Base-by-base conservation (phyloP, 192 early-diverging fungal genomes). In the Backusella australiensis region DNA sequence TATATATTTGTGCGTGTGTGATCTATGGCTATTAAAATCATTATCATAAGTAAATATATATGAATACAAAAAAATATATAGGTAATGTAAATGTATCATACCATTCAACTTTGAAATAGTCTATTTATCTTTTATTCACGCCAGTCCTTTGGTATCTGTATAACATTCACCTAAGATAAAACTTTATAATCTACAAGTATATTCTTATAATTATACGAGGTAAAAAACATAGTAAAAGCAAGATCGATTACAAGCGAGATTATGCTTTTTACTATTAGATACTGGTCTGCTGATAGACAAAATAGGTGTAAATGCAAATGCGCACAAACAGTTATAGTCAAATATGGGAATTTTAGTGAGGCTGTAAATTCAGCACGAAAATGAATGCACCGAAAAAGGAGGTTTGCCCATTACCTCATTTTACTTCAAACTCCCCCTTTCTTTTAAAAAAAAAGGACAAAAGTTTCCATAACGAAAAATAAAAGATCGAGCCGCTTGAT, bases 301-400 rank as follows among this genome's bases (percentile, higher is more conserved):
- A 59, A 59, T 59, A 59, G 53, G 53, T 59, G 53, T 59, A 59
- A 59, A 59, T 59, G 53, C 53, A 59, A 59, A 59, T 59, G 21
- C 53, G 53, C 53, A 59, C 53, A 52, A 52, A 52, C 49, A 59
- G 53, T 59, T 23, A 59, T 59, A 6, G 23, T 26, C 53, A 59
- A 59, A 59, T 26, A 26, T 59, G 53, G 53, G 11, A 56, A 56
- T 56, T 11, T 23, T 19, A 23, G 23, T 56, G n/a, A 56, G 53
- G 8, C 53, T 56, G 19, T n/a, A 56, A 23, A 56, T 44, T 44
- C 12, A 44, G 42, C 42, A 17, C 12, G 42, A 44, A 44, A 44
- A 44, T 44, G 42, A 44, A 44, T 44, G 42, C 15, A 4, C 42
- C 11, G 26, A 23, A 56, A 56, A 0, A 26, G 53, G 19, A 23